Base-by-base conservation (phyloP, 345 rosid genomes). In the Carallia pectinifolia region DNA sequence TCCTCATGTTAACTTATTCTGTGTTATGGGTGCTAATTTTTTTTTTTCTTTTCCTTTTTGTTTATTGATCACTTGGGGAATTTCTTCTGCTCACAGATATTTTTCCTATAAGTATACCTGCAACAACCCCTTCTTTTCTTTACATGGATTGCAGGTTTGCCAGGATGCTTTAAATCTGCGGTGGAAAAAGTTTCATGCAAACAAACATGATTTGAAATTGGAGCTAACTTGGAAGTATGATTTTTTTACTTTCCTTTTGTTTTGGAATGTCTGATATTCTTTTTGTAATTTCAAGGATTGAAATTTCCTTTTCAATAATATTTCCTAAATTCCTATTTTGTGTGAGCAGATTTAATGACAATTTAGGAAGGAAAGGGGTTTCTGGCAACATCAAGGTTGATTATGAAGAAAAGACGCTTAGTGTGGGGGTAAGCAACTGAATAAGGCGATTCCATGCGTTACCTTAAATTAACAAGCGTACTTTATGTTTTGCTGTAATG, bases 211-310 rank as follows among this genome's bases (percentile, higher is more conserved):
- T 76, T 79, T 86, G 74, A 89, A 73, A 77, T 88, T 90, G 31
- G 86, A 87, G 65, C 77, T 90, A 69, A 95, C 97, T 71, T 90
- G 95, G 93, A 83, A 86, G 99, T 92, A 90, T 72, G 89, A 19
- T 38, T 78, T 76, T 36, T 59, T 19, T 62, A 54, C 5, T 50
- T 29, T 15, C 15, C 48, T 18, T 31, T 17, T 13, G 30, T 6
- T 66, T 44, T 5, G 7, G 62, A 60, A 62, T 68, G 36, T 71
- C 33, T 53, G 23, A 23, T 7, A 37, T 62, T 31, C 31, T 29
- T 39, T 63, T 63, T 70, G 39, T 15, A 27, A 18, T 56, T 71
- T 34, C 60, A 38, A 64, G 48, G 31, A 67, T 67, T 58, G 29
- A 53, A 63, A 36, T 37, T 61, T 12, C 30, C 62, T 17, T 47